Evolutionary conservation across 1,284 basidiomycete genomes (phyloP).

Genomic region (Bjerkandera adusta): DNA sequence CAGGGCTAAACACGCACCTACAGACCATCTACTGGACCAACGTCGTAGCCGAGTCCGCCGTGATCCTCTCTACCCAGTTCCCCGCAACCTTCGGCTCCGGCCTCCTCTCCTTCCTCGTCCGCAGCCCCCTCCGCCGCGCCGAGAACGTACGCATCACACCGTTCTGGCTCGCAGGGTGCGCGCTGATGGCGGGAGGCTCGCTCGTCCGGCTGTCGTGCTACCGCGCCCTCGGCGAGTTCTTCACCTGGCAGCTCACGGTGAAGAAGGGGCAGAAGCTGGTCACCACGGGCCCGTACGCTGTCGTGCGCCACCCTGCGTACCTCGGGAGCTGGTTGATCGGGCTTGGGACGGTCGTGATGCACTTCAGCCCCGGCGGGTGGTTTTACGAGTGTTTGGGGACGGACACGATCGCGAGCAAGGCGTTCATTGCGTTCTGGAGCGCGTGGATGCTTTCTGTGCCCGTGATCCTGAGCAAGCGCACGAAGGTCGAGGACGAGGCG

Average conservation of each 20-base stretch:
- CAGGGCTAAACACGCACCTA: no score
- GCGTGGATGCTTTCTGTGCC: neutral
- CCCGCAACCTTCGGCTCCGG: neutral
- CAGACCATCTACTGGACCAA: slow-evolving; percentile 3
- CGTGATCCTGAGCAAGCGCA: neutral
- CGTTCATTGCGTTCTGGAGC: neutral
- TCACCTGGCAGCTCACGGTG: slow-evolving; percentile 25
- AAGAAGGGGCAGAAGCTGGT: slow-evolving; percentile 21
- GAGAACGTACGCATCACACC: slow-evolving; percentile 17
- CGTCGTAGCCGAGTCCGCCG: neutral
- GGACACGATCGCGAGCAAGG: neutral
- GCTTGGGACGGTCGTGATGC: slow-evolving; percentile 2
- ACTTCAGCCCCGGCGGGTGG: slow-evolving; percentile 6
- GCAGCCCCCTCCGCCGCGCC: neutral
- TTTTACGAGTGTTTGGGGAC: slow-evolving; percentile 7
- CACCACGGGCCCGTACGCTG: slow-evolving; percentile 23
- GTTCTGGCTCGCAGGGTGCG: slow-evolving; percentile 16
- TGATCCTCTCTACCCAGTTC: neutral
- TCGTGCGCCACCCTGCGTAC: slow-evolving; percentile 26
- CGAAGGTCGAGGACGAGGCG: neutral
- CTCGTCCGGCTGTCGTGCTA: slow-evolving; percentile 21
- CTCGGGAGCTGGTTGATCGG: slow-evolving; percentile 17
- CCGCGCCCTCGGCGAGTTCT: slow-evolving; percentile 21
- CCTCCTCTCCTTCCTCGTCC: neutral
- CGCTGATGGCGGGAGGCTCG: slow-evolving; percentile 16